A percentile compares a stretch with the other conserved stretches of the same genome.
Conservation (phyloP, 179 eudicot genomes). For the Actinidia polygama region DNA sequence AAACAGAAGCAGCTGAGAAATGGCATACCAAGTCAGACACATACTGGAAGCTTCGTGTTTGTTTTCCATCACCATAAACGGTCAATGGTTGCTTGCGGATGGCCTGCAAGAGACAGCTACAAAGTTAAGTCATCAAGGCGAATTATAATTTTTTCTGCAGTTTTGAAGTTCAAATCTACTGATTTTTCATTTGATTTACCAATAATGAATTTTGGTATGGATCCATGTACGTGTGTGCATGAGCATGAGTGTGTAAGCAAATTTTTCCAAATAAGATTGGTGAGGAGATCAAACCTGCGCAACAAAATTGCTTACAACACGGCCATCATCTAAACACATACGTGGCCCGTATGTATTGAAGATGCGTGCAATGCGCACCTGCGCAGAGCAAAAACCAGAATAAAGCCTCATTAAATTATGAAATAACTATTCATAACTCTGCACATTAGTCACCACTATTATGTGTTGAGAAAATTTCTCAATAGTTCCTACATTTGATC, state of each 20-base stretch:
- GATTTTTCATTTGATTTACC: background rate
- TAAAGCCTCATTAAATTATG: background rate
- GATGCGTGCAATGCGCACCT: conserved; percentile 82
- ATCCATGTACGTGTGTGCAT: background rate
- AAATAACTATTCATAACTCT: background rate
- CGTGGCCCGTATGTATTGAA: conserved; percentile 85
- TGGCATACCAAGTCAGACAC: conserved; percentile 74
- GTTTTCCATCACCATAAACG: conserved; percentile 81
- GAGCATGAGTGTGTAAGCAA: background rate
- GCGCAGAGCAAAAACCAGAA: conserved; percentile 9
- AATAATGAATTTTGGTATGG: background rate
- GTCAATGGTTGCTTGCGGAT: conserved; percentile 78
- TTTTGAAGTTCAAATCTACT: background rate
- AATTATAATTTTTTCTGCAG: background rate
- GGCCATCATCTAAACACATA: conserved; percentile 83
- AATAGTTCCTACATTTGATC: background rate
- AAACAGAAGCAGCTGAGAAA: background rate
- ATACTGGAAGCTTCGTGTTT: conserved; percentile 79
- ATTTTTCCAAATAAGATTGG: background rate
- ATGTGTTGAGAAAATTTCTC: background rate
- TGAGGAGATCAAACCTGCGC: conserved; percentile 53
- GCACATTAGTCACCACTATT: background rate
- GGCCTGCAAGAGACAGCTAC: conserved; percentile 46
- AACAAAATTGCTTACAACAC: conserved; percentile 84
- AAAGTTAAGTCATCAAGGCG: conserved; percentile 9